phyloP scores from a whole-genome alignment of 345 rosid species.

The Eucalyptus erythrocorys region DNA sequence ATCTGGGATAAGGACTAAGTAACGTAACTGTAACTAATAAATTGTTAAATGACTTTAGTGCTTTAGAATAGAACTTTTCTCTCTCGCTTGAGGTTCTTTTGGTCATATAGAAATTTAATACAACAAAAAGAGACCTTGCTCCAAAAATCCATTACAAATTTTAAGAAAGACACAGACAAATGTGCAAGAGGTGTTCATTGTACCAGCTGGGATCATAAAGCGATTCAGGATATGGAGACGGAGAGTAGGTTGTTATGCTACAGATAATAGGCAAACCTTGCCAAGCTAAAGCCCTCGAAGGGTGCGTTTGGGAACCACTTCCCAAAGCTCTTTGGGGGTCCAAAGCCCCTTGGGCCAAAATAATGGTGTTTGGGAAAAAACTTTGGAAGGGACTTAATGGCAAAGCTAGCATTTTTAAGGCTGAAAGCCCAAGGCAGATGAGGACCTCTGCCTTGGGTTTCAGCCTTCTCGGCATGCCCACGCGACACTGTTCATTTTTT shows the following conservation, averaged over 20 bases:
- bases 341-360: no score
- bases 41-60: background rate
- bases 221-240: background rate
- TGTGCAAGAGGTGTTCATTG: background rate
- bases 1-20: background rate
- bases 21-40: background rate
- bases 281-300: background rate
- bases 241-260: background rate
- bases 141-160: background rate
- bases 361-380: no score
- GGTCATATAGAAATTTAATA: background rate
- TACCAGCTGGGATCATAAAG: background rate
- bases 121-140: background rate
- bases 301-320: no score
- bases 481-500: no score
- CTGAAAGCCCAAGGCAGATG: no score
- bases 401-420: no score
- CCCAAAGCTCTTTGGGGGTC: no score
- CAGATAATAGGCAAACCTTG: background rate
- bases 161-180: background rate
- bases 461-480: no score
- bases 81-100: background rate
- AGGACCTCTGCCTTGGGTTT: no score
- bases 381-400: no score
- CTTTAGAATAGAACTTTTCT: background rate